These are phyloP conservation scores for Neonectria hederae DNA, from an alignment of 2,329 filamentous ascomycete species.

Conservation along the genomic window DNA sequence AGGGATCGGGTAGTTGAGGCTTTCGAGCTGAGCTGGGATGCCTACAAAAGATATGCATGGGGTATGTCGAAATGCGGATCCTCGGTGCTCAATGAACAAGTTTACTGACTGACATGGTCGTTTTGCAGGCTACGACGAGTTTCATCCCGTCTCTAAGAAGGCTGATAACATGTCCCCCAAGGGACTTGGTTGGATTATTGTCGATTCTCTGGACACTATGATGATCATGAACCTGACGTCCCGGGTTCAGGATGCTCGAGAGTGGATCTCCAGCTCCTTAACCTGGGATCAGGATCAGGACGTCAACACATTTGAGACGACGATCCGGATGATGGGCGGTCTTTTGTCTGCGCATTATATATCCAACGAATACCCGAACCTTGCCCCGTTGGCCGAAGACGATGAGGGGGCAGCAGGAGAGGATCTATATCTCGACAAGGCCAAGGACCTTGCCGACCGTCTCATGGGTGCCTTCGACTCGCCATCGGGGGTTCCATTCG, in stretches of 20 bases:
- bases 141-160: slow-evolving; percentile 81
- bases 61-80: slow-evolving; percentile 64
- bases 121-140: slow-evolving; percentile 79
- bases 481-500: slow-evolving; percentile 84
- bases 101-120: slow-evolving; percentile 41
- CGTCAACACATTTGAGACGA: slow-evolving; percentile 97
- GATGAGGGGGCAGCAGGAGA: slow-evolving; percentile 79
- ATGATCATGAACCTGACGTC: slow-evolving; percentile 98
- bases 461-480: slow-evolving; percentile 90
- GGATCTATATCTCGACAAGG: slow-evolving; percentile 95
- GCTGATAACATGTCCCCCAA: slow-evolving; percentile 86
- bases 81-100: not conserved
- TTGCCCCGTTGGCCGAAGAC: slow-evolving; percentile 78
- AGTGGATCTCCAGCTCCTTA: slow-evolving; percentile 86
- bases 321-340: slow-evolving; percentile 95
- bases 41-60: slow-evolving; percentile 94
- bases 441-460: slow-evolving; percentile 89
- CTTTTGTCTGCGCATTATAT: slow-evolving; percentile 94
- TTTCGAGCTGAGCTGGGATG: slow-evolving; percentile 91
- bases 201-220: slow-evolving; percentile 94
- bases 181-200: slow-evolving; percentile 97
- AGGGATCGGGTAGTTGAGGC: slow-evolving; percentile 86
- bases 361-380: slow-evolving; percentile 81
- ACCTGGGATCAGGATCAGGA: slow-evolving; percentile 93
- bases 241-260: slow-evolving; percentile 81